A percentile compares a stretch with the other conserved stretches of the same genome.
Conservation (phyloP, 371 early-diverging fungal species). For the Mortierella sp. region DNA sequence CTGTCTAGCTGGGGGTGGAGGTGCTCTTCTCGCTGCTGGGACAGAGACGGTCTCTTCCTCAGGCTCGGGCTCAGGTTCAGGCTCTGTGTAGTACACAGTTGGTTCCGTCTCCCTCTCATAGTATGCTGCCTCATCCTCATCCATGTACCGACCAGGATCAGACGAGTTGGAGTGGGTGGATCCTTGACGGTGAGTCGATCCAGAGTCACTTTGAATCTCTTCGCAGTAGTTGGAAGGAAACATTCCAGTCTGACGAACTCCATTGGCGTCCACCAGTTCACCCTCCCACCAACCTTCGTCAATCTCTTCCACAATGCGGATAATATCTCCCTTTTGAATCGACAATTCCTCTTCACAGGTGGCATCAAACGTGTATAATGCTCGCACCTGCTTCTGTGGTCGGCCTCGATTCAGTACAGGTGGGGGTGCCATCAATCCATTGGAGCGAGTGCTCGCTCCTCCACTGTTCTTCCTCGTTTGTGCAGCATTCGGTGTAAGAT, state of each 20-base stretch:
- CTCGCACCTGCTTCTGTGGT: slow-evolving; percentile 59
- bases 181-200: slow-evolving; percentile 28
- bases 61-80: too few species aligned
- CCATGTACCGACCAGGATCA: slow-evolving; percentile 29
- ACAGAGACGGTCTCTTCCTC: slow-evolving; percentile 37
- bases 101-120: slow-evolving; percentile 48
- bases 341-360: slow-evolving; percentile 74
- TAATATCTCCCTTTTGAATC: slow-evolving; percentile 74
- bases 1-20: slow-evolving; percentile 42
- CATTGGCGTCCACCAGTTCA: slow-evolving; percentile 63
- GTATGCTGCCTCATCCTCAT: slow-evolving; percentile 51
- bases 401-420: slow-evolving; percentile 26
- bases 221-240: slow-evolving; percentile 90
- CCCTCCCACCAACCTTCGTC: slow-evolving; percentile 93
- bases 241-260: slow-evolving; percentile 65
- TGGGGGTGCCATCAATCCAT: slow-evolving; percentile 30
- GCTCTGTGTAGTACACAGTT: slow-evolving; percentile 37
- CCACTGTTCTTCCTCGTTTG: slow-evolving; percentile 49
- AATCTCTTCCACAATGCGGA: slow-evolving; percentile 77
- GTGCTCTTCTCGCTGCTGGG: slow-evolving; percentile 37
- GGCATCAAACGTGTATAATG: slow-evolving; percentile 77
- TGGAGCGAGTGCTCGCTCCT: slow-evolving; percentile 31
- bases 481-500: slow-evolving; percentile 46
- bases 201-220: slow-evolving; percentile 36
- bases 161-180: slow-evolving; percentile 44